phyloP scores from a whole-genome alignment of 2,329 filamentous ascomycete genomes.

The Allantophomopsis cytisporea region DNA sequence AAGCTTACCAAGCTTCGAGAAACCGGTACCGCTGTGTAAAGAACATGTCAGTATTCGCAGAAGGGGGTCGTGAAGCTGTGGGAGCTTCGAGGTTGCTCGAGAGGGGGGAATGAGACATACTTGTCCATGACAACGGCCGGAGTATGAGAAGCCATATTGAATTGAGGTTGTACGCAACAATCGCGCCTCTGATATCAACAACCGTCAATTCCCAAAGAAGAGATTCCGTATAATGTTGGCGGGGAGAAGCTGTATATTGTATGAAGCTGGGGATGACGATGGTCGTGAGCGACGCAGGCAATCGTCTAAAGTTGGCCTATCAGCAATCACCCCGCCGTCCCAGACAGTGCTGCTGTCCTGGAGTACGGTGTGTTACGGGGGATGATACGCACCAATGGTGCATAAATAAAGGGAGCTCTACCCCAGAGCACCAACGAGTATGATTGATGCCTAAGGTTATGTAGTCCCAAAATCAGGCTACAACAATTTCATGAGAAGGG shows the following conservation, averaged over 20 bases:
- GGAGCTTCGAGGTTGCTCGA: not conserved
- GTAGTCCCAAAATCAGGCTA: too few relatives aligned
- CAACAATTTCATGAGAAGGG: too few relatives aligned
- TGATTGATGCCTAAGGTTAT: too few relatives aligned
- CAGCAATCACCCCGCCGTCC: not conserved
- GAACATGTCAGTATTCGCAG: conserved; percentile 1
- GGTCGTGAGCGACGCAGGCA: conserved; percentile 3
- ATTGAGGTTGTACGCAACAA: conserved; percentile 9
- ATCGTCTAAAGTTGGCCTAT: conserved; percentile 8
- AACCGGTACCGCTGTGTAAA: conserved; percentile 80
- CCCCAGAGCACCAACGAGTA: too few relatives aligned
- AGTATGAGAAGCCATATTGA: conserved; percentile 88
- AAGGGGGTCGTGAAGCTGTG: not conserved
- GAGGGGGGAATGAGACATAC: conserved; percentile 43
- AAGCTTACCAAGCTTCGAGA: conserved; percentile 86
- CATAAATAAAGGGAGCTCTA: too few relatives aligned
- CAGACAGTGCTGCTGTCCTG: not conserved
- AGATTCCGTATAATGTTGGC: conserved; percentile 5
- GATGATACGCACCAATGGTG: too few relatives aligned
- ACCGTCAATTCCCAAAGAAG: conserved; percentile 10
- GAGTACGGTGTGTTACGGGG: too few relatives aligned
- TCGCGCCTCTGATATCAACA: not conserved
- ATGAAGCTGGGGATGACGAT: conserved; percentile 7
- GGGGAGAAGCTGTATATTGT: conserved; percentile 3
- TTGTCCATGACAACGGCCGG: conserved; percentile 99